These are phyloP conservation scores for Schizochytrium sp. DNA, from an alignment of 108 stramenopile genomes.

Conservation along the genomic window DNA sequence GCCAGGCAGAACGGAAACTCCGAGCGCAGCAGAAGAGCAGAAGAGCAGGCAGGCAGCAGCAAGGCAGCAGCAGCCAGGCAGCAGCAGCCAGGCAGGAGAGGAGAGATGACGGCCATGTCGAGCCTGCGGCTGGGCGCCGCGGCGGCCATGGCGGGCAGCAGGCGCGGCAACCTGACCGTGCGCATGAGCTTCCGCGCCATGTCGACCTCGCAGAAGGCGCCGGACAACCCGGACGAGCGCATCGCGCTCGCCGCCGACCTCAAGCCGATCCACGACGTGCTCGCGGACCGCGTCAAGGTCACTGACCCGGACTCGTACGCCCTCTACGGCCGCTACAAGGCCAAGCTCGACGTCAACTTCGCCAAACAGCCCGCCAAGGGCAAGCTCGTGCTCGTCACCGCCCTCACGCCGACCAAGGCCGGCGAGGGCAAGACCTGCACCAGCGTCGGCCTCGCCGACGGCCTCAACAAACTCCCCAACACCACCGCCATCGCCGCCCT, in stretches of 20 bases:
- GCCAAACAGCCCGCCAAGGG: not conserved
- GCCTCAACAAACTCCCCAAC: not conserved
- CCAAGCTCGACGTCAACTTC: not conserved
- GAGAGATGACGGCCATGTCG: too few species aligned
- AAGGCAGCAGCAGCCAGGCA: too few species aligned
- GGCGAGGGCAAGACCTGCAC: constrained; percentile 19
- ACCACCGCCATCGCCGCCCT: not conserved
- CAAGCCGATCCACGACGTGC: not conserved
- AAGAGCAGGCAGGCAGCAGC: too few species aligned
- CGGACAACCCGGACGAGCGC: not conserved
- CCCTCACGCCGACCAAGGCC: not conserved
- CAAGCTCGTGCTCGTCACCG: constrained; percentile 15
- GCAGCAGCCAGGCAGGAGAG: too few species aligned
- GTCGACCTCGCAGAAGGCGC: not conserved
- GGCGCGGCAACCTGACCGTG: not conserved
- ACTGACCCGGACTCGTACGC: not conserved
- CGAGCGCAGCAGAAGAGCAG: too few species aligned
- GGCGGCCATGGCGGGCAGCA: not conserved
- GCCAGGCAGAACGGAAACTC: too few species aligned
- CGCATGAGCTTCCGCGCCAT: too few species aligned
- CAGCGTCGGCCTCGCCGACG: constrained; percentile 8
- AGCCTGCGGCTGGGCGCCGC: not conserved
- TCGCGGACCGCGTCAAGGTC: not conserved
- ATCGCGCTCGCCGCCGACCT: not conserved
- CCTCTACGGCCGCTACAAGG: constrained; percentile 2